phyloP scores from a whole-genome alignment of 2,329 filamentous ascomycete species.

The Ceratocystiopsis brevicomis region DNA sequence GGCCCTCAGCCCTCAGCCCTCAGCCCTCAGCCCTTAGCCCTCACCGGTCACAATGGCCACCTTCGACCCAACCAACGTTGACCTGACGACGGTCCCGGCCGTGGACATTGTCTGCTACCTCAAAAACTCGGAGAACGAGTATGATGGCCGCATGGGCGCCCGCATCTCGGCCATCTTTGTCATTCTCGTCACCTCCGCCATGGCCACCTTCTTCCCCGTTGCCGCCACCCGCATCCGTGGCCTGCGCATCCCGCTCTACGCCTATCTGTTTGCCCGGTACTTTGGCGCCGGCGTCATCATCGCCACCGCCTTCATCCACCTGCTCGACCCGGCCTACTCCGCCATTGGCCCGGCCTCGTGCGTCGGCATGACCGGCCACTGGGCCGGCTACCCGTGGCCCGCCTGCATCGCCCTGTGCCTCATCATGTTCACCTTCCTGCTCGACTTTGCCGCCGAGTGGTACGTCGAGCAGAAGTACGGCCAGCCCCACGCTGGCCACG shows the following conservation, averaged over 20 bases:
- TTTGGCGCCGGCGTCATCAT: conserved; percentile 90
- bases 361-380: conserved; percentile 34
- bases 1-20: too few relatives aligned
- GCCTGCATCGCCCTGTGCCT: conserved; percentile 74
- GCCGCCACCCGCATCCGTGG: conserved; percentile 38
- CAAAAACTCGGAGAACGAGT: conserved; percentile 26
- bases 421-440: conserved; percentile 70
- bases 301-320: conserved; percentile 81
- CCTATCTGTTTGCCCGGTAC: conserved; percentile 71
- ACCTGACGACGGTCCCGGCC: conserved; percentile 23
- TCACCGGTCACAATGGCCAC: conserved; percentile 5
- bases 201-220: conserved; percentile 48
- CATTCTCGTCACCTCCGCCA: conserved; percentile 42
- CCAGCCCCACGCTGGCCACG: conserved; percentile 29
- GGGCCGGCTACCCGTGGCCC: conserved; percentile 55
- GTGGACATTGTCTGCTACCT: conserved; percentile 31
- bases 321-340: conserved; percentile 60
- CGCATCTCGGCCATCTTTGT: conserved; percentile 60
- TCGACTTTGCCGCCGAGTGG: conserved; percentile 67
- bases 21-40: too few relatives aligned
- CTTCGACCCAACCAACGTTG: conserved; percentile 23
- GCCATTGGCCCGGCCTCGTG: conserved; percentile 35
- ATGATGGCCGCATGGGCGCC: conserved; percentile 39
- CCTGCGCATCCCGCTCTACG: conserved; percentile 39
- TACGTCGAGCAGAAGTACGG: conserved; percentile 40